These are phyloP conservation scores for Coemansia aciculifera DNA, from an alignment of 192 early-diverging fungal species.

Conservation along the genomic window DNA sequence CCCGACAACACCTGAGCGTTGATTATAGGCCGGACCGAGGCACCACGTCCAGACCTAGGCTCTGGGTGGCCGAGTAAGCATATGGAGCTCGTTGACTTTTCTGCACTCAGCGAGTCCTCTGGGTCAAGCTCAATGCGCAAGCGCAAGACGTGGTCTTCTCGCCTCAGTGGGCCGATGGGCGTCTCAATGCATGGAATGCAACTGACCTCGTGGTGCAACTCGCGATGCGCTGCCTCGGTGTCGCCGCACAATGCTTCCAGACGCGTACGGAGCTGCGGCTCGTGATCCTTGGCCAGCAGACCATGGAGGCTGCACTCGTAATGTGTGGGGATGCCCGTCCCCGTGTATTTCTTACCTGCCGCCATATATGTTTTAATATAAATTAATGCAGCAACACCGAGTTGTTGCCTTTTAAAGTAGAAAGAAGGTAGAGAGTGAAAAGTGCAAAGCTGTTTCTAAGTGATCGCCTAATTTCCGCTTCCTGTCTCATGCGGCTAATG, in stretches of 20 bases:
- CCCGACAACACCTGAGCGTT: slow-evolving; percentile 63
- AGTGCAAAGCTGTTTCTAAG: neutral
- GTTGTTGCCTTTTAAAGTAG: neutral
- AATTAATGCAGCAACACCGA: neutral
- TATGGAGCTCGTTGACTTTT: slow-evolving; percentile 61
- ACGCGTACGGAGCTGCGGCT: slow-evolving; percentile 62
- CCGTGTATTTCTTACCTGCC: slow-evolving; percentile 40
- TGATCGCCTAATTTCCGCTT: neutral
- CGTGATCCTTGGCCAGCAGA: slow-evolving; percentile 44
- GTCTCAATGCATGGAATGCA: slow-evolving; percentile 70
- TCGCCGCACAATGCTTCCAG: slow-evolving; percentile 68
- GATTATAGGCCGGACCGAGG: slow-evolving; percentile 64
- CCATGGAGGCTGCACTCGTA: slow-evolving; percentile 65
- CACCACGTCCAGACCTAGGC: slow-evolving; percentile 61
- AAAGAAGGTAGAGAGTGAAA: neutral
- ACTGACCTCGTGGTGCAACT: slow-evolving; percentile 69
- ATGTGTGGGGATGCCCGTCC: slow-evolving; percentile 32
- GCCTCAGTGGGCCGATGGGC: slow-evolving; percentile 65
- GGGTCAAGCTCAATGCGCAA: slow-evolving; percentile 57
- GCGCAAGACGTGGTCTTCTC: slow-evolving; percentile 72
- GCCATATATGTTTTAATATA: slow-evolving; percentile 27
- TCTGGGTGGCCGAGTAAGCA: slow-evolving; percentile 70
- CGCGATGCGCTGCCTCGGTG: slow-evolving; percentile 56
- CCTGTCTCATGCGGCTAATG: neutral
- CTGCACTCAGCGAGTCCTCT: slow-evolving; percentile 34